phyloP scores from a whole-genome alignment of 164 flowering plant genomes.

The Santalum album region DNA sequence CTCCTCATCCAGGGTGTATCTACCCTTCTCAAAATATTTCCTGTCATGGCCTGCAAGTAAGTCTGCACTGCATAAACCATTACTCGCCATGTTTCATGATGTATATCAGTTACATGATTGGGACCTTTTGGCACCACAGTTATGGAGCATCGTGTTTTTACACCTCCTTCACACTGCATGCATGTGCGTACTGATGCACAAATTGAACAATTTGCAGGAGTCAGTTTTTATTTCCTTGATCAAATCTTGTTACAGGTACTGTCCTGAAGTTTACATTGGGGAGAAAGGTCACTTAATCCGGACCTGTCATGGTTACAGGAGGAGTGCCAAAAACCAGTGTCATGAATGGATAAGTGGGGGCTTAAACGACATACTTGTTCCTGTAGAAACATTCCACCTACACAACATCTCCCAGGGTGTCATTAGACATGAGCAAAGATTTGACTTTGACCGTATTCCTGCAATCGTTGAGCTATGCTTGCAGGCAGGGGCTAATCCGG shows the following conservation, averaged over 20 bases:
- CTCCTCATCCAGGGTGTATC: conserved; percentile 56
- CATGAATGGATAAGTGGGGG: conserved; percentile 67
- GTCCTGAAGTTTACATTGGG: conserved; percentile 77
- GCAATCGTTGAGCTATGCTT: conserved; percentile 78
- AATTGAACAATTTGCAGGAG: too few relatives aligned
- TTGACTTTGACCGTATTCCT: conserved; percentile 75
- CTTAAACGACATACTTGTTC: conserved; percentile 61
- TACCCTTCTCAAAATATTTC: conserved; percentile 44
- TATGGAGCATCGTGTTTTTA: too few relatives aligned
- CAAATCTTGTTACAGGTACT: conserved; percentile 43
- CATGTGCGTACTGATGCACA: too few relatives aligned
- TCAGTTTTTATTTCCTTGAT: background rate
- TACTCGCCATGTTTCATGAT: too few relatives aligned
- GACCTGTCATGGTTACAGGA: conserved; percentile 57
- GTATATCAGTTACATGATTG: too few relatives aligned
- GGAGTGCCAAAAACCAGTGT: conserved; percentile 34
- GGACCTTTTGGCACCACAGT: too few relatives aligned
- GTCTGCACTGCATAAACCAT: conserved; percentile 10
- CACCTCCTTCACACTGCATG: too few relatives aligned
- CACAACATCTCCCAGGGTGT: conserved; percentile 49
- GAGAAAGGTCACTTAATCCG: conserved; percentile 64
- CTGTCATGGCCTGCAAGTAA: conserved; percentile 78
- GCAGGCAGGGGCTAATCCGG: conserved; percentile 65
- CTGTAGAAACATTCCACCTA: conserved; percentile 72
- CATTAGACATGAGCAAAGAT: conserved; percentile 67